These are phyloP conservation scores for Paraphoma sp. DNA, from an alignment of 2,329 filamentous ascomycete species.

Conservation along the genomic window DNA sequence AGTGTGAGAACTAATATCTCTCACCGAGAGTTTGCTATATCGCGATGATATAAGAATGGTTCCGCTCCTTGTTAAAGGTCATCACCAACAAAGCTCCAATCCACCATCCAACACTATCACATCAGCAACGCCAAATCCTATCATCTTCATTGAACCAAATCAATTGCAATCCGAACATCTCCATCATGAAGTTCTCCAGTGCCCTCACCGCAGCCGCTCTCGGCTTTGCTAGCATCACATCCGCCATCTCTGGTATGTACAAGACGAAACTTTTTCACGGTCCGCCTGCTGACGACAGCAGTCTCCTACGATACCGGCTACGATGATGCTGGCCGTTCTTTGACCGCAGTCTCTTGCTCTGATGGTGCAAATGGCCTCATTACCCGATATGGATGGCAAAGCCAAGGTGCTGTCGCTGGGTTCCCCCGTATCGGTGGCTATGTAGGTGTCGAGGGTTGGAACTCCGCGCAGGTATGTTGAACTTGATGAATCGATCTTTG, in stretches of 20 bases:
- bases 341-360: slow-evolving; percentile 69
- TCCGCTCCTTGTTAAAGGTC: slow-evolving; percentile 12
- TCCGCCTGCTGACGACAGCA: slow-evolving; percentile 13
- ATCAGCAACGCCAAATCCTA: slow-evolving; percentile 4
- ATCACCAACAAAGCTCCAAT: slow-evolving; percentile 20
- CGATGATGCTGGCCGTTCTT: slow-evolving; percentile 64
- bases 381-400: slow-evolving; percentile 65
- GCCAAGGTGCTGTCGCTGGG: slow-evolving; percentile 52
- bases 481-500: neutral
- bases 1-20: slow-evolving; percentile 19
- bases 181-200: slow-evolving; percentile 42
- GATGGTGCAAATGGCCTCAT: slow-evolving; percentile 72
- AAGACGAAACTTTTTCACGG: neutral
- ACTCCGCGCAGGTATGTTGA: slow-evolving; percentile 39
- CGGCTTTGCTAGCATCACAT: slow-evolving; percentile 36
- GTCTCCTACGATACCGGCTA: slow-evolving; percentile 78
- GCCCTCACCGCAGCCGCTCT: slow-evolving; percentile 31
- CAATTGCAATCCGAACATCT: slow-evolving; percentile 8
- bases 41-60: slow-evolving; percentile 35
- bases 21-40: slow-evolving; percentile 15
- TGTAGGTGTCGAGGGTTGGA: slow-evolving; percentile 56
- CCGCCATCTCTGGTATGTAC: slow-evolving; percentile 40
- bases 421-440: slow-evolving; percentile 60
- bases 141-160: neutral
- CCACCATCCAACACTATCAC: slow-evolving; percentile 7